Base-by-base conservation (phyloP, 768 basidiomycete species). In the Panaeolus cyanescens region DNA sequence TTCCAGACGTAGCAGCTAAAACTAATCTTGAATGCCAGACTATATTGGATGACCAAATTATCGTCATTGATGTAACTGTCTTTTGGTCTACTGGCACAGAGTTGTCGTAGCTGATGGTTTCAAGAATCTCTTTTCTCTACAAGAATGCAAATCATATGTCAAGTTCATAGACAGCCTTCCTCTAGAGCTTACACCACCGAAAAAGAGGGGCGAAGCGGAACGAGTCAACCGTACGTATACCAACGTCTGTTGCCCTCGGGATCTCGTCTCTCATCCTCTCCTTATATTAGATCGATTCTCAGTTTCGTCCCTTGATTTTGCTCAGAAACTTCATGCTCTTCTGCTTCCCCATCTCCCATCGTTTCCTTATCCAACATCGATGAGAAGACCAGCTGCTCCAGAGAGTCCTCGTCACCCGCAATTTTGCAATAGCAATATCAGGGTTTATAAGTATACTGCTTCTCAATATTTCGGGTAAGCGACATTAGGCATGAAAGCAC, bases 341-440 rank as follows among this genome's bases (percentile, higher is more conserved):
- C 71, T 91, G 17, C 68, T 72, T 0, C 86, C 88, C 3, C 85
- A 90, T 71, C 75, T 91, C 1, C 87, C 87, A 1, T 75, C 75
- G 1, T 86, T 90, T 59, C 75, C 78, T 19, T 75, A 76, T 55
- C 76, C 80, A 13, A 65, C 77, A 67, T 67, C 84, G 67, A 64
- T 76, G 76, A 53, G 70, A 70, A 79, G 59, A 62, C 61, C 55
- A 68, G 67, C 61, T 68, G 66, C 54, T 59, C 65, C 55, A 39
- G 70, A 65, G 60, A 56, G 56, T 50, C 72, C 67, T 53, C 77
- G 82, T 58, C 63, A 73, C 15, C 81, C 85, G 0, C 81, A 86
- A 66, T 87, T 84, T 1, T 80, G 89, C 59, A 92, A 92, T 71
- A 82, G 87, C 1, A 91, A 92, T 68, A 91, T 92, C 32, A 78